Percentiles rank a stretch among this genome's conserved stretches.
Conservation (phyloP, 495 filamentous ascomycete genomes). For the Aspergillus cavernicola region DNA sequence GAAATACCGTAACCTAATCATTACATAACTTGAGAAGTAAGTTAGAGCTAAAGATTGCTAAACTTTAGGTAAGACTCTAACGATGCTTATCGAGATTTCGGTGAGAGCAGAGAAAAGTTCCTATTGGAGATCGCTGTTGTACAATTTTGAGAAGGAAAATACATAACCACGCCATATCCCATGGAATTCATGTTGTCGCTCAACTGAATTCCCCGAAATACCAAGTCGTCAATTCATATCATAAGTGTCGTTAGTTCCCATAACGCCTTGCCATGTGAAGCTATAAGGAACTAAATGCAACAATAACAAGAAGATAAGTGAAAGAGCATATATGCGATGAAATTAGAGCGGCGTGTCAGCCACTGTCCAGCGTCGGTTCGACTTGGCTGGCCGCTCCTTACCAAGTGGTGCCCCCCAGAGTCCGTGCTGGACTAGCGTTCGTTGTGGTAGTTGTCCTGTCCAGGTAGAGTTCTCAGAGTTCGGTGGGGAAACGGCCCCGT, state of each 20-base stretch:
- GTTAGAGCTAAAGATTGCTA: too few species aligned
- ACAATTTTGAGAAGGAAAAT: neutral
- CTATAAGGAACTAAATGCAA: neutral
- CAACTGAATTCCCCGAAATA: neutral
- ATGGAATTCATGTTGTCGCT: too few species aligned
- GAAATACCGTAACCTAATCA: too few species aligned
- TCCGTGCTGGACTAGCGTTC: constrained; percentile 37
- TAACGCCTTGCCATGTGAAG: neutral
- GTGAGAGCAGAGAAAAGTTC: neutral
- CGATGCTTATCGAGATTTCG: neutral
- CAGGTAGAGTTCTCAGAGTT: constrained; percentile 15
- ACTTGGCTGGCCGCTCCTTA: constrained; percentile 28
- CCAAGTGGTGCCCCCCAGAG: constrained; percentile 40
- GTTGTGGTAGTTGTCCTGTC: constrained; percentile 30
- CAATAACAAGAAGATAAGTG: neutral
- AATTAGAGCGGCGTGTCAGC: constrained; percentile 36
- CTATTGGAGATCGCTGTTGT: neutral
- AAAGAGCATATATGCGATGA: neutral
- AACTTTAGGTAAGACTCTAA: too few species aligned
- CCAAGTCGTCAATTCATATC: neutral
- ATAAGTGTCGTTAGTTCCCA: neutral
- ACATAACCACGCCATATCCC: neutral
- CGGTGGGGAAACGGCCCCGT: neutral
- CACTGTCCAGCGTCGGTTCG: constrained; percentile 44
- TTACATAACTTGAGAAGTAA: too few species aligned